These are phyloP conservation scores for Stylonectria norvegica DNA, from an alignment of 2,329 filamentous ascomycete species.

Conservation along the genomic window DNA sequence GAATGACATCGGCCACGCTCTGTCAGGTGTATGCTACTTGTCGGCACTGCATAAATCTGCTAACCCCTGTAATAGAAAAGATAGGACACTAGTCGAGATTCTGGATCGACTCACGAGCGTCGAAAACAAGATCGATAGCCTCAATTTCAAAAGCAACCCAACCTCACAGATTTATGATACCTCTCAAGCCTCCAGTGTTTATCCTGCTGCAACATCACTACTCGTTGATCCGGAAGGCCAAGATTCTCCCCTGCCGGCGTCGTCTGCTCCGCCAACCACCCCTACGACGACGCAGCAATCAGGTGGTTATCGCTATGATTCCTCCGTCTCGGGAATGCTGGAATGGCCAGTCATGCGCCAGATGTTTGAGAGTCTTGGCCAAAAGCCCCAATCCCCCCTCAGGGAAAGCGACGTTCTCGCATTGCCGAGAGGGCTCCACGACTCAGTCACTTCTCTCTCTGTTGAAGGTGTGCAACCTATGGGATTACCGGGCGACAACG, in stretches of 20 bases:
- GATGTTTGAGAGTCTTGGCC: slow-evolving; percentile 24
- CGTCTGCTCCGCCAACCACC: slow-evolving; percentile 18
- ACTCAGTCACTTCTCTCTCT: slow-evolving; percentile 18
- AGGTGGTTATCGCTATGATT: slow-evolving; percentile 27
- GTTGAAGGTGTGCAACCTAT: slow-evolving; percentile 21
- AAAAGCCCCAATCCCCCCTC: slow-evolving; percentile 18
- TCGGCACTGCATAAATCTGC: slow-evolving; percentile 3
- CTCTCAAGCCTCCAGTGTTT: slow-evolving; percentile 19
- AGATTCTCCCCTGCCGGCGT: slow-evolving; percentile 17
- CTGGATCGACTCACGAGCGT: slow-evolving; percentile 53
- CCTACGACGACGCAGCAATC: slow-evolving; percentile 13
- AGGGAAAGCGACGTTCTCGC: slow-evolving; percentile 15
- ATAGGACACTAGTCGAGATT: slow-evolving; percentile 60
- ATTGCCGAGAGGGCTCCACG: slow-evolving; percentile 20
- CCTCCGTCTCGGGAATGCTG: slow-evolving; percentile 23
- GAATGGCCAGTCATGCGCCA: slow-evolving; percentile 27
- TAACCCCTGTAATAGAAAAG: slow-evolving; percentile 46
- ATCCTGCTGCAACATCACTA: slow-evolving; percentile 18
- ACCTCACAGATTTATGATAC: slow-evolving; percentile 16
- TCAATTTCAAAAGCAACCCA: slow-evolving; percentile 27
- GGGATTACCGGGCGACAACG: slow-evolving; percentile 15
- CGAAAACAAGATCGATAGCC: slow-evolving; percentile 52
- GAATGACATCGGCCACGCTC: no score
- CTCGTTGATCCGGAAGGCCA: slow-evolving; percentile 22
- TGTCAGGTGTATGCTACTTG: slow-evolving; percentile 2